These are phyloP conservation scores for Letharia lupina DNA, from an alignment of 495 filamentous ascomycete genomes.

Conservation along the genomic window DNA sequence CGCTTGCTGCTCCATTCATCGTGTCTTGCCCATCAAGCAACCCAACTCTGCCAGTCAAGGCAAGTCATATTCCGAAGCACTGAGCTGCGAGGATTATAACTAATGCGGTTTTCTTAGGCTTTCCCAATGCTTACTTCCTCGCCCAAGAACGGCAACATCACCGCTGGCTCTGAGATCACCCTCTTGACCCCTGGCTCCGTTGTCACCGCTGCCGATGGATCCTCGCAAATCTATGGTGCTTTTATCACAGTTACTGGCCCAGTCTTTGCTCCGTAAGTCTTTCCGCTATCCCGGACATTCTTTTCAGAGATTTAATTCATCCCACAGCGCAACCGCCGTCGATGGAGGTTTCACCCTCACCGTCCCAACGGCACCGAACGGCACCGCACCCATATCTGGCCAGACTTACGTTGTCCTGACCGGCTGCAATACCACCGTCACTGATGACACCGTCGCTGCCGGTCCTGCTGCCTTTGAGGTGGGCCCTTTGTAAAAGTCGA, in stretches of 20 bases:
- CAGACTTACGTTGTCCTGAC: conserved; percentile 37
- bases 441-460: conserved; percentile 26
- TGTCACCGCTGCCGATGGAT: conserved; percentile 24
- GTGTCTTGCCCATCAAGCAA: conserved; percentile 46
- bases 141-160: conserved; percentile 23
- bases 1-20: conserved; percentile 53
- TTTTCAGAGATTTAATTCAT: neutral
- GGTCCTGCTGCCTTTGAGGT: conserved; percentile 26
- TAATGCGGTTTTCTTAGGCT: conserved; percentile 23
- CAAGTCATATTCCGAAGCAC: neutral
- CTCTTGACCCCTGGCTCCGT: conserved; percentile 22
- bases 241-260: conserved; percentile 37
- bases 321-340: conserved; percentile 19
- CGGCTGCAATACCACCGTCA: conserved; percentile 26
- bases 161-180: conserved; percentile 23
- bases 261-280: conserved; percentile 27
- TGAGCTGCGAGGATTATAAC: neutral
- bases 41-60: conserved; percentile 46
- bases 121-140: conserved; percentile 40
- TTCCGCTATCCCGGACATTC: neutral
- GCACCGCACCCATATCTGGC: conserved; percentile 25
- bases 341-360: conserved; percentile 32
- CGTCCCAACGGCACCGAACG: conserved; percentile 29
- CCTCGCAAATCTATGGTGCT: conserved; percentile 27
- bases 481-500: conserved; percentile 11